Conservation (phyloP, 768 basidiomycete species). For the Auricularia sp. region DNA sequence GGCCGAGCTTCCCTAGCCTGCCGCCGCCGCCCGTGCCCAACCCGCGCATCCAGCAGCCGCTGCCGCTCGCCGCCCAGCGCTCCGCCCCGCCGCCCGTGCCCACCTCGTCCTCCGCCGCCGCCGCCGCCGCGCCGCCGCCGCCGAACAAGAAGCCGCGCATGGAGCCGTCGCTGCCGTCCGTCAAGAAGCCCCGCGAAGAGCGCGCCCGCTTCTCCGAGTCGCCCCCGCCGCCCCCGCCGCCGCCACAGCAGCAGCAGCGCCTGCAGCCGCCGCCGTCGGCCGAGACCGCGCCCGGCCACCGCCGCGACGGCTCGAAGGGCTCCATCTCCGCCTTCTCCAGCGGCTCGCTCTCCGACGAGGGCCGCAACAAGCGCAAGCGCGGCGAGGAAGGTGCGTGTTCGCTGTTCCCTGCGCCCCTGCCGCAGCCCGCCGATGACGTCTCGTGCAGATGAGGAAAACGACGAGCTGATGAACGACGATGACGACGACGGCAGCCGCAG, state of each 20-base stretch:
- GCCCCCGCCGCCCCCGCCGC: not conserved
- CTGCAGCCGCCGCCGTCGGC: no score
- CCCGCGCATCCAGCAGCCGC: not conserved
- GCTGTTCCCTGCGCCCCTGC: no score
- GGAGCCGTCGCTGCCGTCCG: not conserved
- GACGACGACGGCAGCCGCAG: constrained; percentile 14
- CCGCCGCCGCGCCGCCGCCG: not conserved
- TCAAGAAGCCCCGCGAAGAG: not conserved
- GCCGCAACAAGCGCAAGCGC: not conserved
- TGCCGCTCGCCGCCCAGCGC: not conserved
- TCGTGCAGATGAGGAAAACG: not conserved
- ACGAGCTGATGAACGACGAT: not conserved
- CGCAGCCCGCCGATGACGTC: no score
- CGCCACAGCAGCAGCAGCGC: not conserved
- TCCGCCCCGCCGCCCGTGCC: not conserved
- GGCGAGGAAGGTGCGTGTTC: not conserved
- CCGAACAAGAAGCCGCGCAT: no score
- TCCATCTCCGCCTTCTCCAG: not conserved
- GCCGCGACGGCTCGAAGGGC: not conserved
- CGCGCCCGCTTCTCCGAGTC: not conserved
- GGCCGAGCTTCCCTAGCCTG: constrained; percentile 1
- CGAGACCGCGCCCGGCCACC: not conserved
- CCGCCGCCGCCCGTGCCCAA: not conserved
- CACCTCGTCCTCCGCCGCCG: not conserved
- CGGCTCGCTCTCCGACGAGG: no score